A percentile compares a stretch with the other conserved stretches of the same genome.
Evolutionary conservation across 1,284 basidiomycete genomes (phyloP).

Genomic region (Cryptococcus hybrid): DNA sequence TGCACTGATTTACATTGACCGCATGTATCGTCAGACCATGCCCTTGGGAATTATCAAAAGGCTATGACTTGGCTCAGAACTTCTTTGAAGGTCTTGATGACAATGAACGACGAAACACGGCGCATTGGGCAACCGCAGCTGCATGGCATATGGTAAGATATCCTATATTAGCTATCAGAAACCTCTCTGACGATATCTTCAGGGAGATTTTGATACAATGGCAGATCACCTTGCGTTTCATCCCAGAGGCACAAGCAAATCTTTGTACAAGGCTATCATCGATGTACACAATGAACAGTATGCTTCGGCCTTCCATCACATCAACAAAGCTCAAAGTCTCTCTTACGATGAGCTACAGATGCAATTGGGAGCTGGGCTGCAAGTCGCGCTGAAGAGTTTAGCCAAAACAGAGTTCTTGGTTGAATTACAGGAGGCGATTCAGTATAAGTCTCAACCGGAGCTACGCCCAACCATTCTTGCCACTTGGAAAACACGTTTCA

Average conservation of each 20-base stretch:
- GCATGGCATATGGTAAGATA: slow-evolving; percentile 42
- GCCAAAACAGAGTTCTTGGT: slow-evolving; percentile 42
- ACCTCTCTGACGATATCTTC: neutral
- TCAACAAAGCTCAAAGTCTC: slow-evolving; percentile 38
- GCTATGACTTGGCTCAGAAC: slow-evolving; percentile 32
- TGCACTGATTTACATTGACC: neutral
- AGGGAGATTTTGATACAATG: slow-evolving; percentile 44
- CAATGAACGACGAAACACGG: slow-evolving; percentile 30
- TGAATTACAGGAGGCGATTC: slow-evolving; percentile 44
- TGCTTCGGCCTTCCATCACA: slow-evolving; percentile 37
- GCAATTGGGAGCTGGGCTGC: slow-evolving; percentile 27
- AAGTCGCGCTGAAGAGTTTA: slow-evolving; percentile 35
- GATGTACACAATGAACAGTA: slow-evolving; percentile 38
- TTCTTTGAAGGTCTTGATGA: slow-evolving; percentile 37
- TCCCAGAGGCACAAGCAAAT: slow-evolving; percentile 42
- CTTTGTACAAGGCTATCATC: slow-evolving; percentile 47
- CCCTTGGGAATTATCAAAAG: slow-evolving; percentile 34
- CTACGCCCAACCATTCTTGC: slow-evolving; percentile 22
- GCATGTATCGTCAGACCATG: slow-evolving; percentile 24
- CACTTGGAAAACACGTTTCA: slow-evolving; percentile 32
- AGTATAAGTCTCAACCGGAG: slow-evolving; percentile 39
- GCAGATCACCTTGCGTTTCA: slow-evolving; percentile 41
- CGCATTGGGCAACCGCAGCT: slow-evolving; percentile 40
- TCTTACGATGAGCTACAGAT: slow-evolving; percentile 42
- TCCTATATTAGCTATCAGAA: neutral